phyloP scores from a whole-genome alignment of 2,329 filamentous ascomycete genomes.

The Teratosphaeria destructans region DNA sequence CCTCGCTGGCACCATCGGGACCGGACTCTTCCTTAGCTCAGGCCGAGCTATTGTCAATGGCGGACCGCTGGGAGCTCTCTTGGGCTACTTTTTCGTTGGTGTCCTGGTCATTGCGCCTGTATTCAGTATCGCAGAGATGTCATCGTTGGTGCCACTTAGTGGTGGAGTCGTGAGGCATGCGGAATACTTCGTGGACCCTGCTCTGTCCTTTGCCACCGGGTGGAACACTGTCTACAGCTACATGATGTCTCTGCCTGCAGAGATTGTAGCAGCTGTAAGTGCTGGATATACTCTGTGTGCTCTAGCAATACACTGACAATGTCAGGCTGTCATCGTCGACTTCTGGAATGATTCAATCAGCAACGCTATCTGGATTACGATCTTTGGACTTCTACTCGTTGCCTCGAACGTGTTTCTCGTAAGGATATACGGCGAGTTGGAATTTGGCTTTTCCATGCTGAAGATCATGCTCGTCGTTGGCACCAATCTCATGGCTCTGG shows the following conservation, averaged over 20 bases:
- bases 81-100: conserved; percentile 32
- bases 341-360: conserved; percentile 11
- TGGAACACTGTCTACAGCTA: conserved; percentile 23
- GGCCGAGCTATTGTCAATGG: conserved; percentile 20
- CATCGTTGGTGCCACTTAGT: conserved; percentile 27
- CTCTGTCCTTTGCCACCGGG: conserved; percentile 23
- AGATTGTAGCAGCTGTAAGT: conserved; percentile 13
- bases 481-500: conserved; percentile 24
- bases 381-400: conserved; percentile 10
- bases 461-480: conserved; percentile 28
- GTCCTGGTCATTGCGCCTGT: conserved; percentile 24
- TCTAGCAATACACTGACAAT: background rate
- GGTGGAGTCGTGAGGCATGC: conserved; percentile 29
- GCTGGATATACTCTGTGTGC: background rate
- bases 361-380: conserved; percentile 11
- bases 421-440: conserved; percentile 17
- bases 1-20: conserved; percentile 23
- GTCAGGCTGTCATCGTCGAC: conserved; percentile 9
- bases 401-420: conserved; percentile 9
- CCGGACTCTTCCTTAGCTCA: conserved; percentile 28
- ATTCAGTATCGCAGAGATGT: conserved; percentile 28
- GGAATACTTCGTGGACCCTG: conserved; percentile 29
- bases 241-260: conserved; percentile 12
- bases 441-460: conserved; percentile 36
- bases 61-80: conserved; percentile 14